phyloP scores from a whole-genome alignment of 768 basidiomycete species.

The Daedaleopsis sinensis region DNA sequence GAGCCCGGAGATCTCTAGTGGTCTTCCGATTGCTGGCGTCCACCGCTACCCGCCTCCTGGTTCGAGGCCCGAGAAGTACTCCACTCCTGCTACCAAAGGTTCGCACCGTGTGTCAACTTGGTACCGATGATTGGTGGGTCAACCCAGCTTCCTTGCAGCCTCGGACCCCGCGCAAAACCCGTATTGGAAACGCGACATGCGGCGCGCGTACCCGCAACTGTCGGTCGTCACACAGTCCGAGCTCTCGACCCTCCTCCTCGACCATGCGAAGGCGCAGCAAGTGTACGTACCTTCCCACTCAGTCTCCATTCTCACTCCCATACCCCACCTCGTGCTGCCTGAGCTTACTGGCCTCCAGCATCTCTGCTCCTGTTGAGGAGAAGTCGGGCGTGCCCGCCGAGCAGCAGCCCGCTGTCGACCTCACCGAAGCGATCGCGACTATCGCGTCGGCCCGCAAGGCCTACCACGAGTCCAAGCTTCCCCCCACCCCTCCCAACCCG shows the following conservation, averaged over 20 bases:
- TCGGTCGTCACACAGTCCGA: constrained; percentile 87
- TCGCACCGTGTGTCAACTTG: constrained; percentile 19
- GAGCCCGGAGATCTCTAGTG: constrained; percentile 90
- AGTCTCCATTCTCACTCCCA: constrained; percentile 1
- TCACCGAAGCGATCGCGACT: constrained; percentile 72
- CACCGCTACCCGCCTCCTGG: constrained; percentile 87
- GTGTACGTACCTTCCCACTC: constrained; percentile 52
- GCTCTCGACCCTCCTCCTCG: constrained; percentile 77
- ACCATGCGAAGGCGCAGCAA: constrained; percentile 65
- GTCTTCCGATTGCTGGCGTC: constrained; percentile 74
- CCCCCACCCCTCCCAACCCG: constrained; percentile 71
- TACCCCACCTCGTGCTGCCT: constrained; percentile 10
- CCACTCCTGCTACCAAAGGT: constrained; percentile 90
- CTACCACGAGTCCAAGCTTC: constrained; percentile 66
- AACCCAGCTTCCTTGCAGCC: constrained; percentile 45
- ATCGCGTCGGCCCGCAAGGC: constrained; percentile 59
- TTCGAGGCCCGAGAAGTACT: constrained; percentile 85
- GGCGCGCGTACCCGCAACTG: constrained; percentile 89
- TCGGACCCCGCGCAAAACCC: constrained; percentile 88
- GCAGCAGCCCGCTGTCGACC: constrained; percentile 51
- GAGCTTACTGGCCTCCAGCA: constrained; percentile 38
- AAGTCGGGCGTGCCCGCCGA: constrained; percentile 48
- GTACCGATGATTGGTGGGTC: background rate
- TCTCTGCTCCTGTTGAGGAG: constrained; percentile 52
- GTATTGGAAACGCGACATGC: constrained; percentile 96